Evolutionary conservation across 2,329 filamentous ascomycete species (phyloP), one percentile per base, ranked within the genome.

Genomic region (Arthrobotrys megalospora): DNA sequence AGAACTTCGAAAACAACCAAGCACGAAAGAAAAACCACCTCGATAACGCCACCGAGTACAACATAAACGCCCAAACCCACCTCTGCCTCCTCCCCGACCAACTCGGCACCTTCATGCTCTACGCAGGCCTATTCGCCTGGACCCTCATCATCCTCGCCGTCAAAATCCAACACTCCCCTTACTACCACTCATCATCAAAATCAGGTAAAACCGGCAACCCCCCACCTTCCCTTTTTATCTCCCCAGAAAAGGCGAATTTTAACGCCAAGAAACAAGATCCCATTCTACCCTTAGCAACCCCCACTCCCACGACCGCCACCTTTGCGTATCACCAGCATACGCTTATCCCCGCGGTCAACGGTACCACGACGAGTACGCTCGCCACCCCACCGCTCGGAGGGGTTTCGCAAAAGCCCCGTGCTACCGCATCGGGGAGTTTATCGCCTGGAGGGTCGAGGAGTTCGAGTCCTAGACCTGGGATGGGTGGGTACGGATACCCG

Each of bases 81-180:
- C 88, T 98, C 1, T 99, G 96, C 83, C 88, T 99, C 1, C 87
- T 98, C 7, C 96, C 96, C 0, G 93, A 95, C 83, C 94, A 97
- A 84, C 86, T 97, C 10, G 88, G 89, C 62, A 94, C 94, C 6
- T 97, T 95, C 84, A 90, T 96, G 79, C 88, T 89, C 71, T 99
- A 99, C 83, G 89, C 87, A 38, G 85, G 88, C 32, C 86, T 96
- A 14, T 86, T 91, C 0, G 86, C 83, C 7, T 72, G 89, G 45
- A 90, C 88, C 6, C 69, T 79, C 47, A 73, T 79, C 16, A 70
- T 75, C 65, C 48, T 79, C 45, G 58, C 65, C 24, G 66, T 79
- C 63, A 79, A 75, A 55, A 67, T 79, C 10, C 69, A 73, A 45
- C 66, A 62, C 14, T 78, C 76, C 28, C 28, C 63, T 16, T 79